Evolutionary conservation across 2,329 filamentous ascomycete genomes (phyloP).

Genomic region (Neocucurbitaria cava): DNA sequence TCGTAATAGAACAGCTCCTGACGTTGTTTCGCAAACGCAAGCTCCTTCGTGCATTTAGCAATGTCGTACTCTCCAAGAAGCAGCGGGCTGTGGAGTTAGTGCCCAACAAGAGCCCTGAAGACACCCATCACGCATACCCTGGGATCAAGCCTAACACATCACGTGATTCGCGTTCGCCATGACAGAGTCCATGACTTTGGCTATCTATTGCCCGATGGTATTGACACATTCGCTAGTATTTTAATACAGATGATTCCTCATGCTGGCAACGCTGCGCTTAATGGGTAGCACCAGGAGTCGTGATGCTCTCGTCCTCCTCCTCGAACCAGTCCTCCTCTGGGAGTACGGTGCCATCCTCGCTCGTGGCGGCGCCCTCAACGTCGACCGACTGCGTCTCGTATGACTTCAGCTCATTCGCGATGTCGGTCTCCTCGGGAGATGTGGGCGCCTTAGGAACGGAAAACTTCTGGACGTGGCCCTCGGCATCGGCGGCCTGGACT

Average conservation of each 20-base stretch:
- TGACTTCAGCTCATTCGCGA: slow-evolving; percentile 88
- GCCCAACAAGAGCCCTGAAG: no score
- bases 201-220: slow-evolving; percentile 39
- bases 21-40: no score
- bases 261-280: slow-evolving; percentile 22
- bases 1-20: no score
- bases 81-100: no score
- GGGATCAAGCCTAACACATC: slow-evolving; percentile 5
- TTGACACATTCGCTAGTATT: slow-evolving; percentile 45
- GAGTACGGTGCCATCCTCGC: slow-evolving; percentile 64
- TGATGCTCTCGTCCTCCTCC: slow-evolving; percentile 66
- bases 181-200: slow-evolving; percentile 4
- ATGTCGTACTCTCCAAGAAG: no score
- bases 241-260: slow-evolving; percentile 40
- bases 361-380: slow-evolving; percentile 82
- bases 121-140: neutral
- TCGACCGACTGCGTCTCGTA: slow-evolving; percentile 96
- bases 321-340: slow-evolving; percentile 81
- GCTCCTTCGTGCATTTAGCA: no score
- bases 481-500: slow-evolving; percentile 84
- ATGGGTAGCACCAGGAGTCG: slow-evolving; percentile 35
- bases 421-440: slow-evolving; percentile 92
- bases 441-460: slow-evolving; percentile 76
- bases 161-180: slow-evolving; percentile 26
- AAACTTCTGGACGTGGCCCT: slow-evolving; percentile 93